phyloP scores from a whole-genome alignment of 129 eudicot genomes.

The Ambrosia trifida region DNA sequence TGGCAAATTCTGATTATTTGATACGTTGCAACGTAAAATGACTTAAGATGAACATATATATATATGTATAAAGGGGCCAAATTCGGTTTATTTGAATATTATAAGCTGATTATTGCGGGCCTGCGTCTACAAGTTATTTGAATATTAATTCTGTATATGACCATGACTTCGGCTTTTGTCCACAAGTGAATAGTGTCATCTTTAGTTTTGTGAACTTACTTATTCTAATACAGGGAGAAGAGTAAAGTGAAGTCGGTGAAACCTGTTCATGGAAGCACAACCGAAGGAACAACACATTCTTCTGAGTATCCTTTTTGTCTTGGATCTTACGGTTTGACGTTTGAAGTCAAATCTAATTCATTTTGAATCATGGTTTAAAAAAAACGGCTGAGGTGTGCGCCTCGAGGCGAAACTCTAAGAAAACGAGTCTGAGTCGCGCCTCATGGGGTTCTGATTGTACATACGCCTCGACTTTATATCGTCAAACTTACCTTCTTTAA shows the following conservation, averaged over 20 bases:
- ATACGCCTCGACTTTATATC: constrained; percentile 5
- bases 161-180: background rate
- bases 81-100: background rate
- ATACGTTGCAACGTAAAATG: background rate
- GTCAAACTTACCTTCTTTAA: constrained; percentile 73
- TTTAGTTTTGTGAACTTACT: constrained; percentile 14
- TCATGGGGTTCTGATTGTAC: too few species aligned
- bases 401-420: too few species aligned
- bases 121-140: too few species aligned
- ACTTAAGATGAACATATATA: background rate
- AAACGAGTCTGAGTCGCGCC: too few species aligned
- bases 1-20: background rate
- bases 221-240: constrained; percentile 55
- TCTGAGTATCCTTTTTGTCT: constrained; percentile 52
- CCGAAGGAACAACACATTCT: constrained; percentile 54
- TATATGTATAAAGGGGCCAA: background rate
- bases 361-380: too few species aligned
- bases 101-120: constrained; percentile 1
- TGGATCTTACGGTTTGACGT: constrained; percentile 7
- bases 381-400: too few species aligned
- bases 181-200: background rate
- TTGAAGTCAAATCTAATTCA: constrained; percentile 18
- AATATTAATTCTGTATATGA: too few species aligned
- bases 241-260: constrained; percentile 43
- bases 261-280: constrained; percentile 44